Evolutionary conservation across 495 filamentous ascomycete genomes (phyloP), one percentile per base, ranked within the genome.

Genomic region (Aspergillus homomorphus): DNA sequence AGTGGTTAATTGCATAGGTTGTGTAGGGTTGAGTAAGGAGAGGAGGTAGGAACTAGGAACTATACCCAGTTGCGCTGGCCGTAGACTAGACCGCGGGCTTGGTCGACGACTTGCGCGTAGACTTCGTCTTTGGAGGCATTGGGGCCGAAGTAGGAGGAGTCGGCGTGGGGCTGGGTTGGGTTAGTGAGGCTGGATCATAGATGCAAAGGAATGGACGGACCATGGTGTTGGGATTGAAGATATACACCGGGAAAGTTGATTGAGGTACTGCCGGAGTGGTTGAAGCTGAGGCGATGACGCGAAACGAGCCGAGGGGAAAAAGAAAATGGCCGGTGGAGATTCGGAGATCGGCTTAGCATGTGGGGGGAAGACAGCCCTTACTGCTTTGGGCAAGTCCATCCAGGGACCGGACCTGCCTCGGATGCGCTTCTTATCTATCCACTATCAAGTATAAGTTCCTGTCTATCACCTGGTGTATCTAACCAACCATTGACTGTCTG

Each of bases 21-120:
- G 43, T 43, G 57, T 26, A 44, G 51, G 46, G 55, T 42, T 56
- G 30, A 41, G 57, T 46, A 33, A 43, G 7, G 10, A 46, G 30
- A 48, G 22, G 51, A 42, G 43, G 16, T 51, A 26, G 45, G 45
- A 19, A 30, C 5, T 18, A 20, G 43, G 21, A 26, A 14, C 69
- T 81, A 66, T 72, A 95, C 91, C 92, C 92, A 96, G 66, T 96
- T 96, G 49, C 88, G 79, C 66, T 96, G 92, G 19, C 83, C 90
- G 38, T 84, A 80, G 43, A 92, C 84, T 4, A 97, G 77, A 18
- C 85, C 85, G 58, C 82, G 78, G 5, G 87, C 83, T 63, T 92
- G 84, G 28, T 87, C 75, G 7, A 91, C 71, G 10, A 96, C 82
- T 65, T 92, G 88, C 23, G 80, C 74, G 67, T 94, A 96, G 49